Evolutionary conservation across 805 yeast species (phyloP).

Genomic region (Spathaspora girioi): DNA sequence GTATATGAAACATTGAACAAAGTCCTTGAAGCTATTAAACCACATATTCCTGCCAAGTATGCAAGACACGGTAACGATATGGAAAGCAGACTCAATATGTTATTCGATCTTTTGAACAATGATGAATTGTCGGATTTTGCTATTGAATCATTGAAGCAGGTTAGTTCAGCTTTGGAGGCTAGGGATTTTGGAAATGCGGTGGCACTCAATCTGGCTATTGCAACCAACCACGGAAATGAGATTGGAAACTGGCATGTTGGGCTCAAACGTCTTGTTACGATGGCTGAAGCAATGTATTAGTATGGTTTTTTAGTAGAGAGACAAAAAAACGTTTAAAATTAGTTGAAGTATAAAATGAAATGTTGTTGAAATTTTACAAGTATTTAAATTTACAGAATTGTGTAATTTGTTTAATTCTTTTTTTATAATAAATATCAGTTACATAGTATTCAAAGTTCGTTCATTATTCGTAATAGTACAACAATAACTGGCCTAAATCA

Average conservation of each 20-base stretch:
- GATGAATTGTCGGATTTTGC: conserved; percentile 61
- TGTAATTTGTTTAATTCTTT: background rate
- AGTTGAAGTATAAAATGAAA: background rate
- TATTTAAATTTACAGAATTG: background rate
- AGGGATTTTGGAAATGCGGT: conserved; percentile 61
- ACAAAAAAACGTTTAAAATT: background rate
- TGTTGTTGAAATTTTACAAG: background rate
- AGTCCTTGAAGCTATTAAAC: conserved; percentile 60
- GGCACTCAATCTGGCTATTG: conserved; percentile 51
- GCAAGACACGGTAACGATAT: conserved; percentile 74
- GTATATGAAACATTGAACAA: conserved; percentile 54
- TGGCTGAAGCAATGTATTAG: conserved; percentile 45
- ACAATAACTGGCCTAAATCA: background rate
- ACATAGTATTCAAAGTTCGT: background rate
- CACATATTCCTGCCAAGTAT: conserved; percentile 71
- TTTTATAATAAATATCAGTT: background rate
- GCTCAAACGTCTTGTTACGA: conserved; percentile 78
- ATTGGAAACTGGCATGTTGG: conserved; percentile 93
- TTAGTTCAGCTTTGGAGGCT: conserved; percentile 48
- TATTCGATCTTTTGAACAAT: conserved; percentile 76
- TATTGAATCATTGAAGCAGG: conserved; percentile 46
- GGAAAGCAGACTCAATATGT: conserved; percentile 71
- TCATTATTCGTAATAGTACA: background rate
- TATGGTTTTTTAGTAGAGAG: background rate
- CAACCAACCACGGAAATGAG: conserved; percentile 63